Percentiles rank a stretch among this genome's conserved stretches.
These are phyloP conservation scores for Plantago lanceolata DNA, from an alignment of 305 asterid species.

Conservation along the genomic window DNA sequence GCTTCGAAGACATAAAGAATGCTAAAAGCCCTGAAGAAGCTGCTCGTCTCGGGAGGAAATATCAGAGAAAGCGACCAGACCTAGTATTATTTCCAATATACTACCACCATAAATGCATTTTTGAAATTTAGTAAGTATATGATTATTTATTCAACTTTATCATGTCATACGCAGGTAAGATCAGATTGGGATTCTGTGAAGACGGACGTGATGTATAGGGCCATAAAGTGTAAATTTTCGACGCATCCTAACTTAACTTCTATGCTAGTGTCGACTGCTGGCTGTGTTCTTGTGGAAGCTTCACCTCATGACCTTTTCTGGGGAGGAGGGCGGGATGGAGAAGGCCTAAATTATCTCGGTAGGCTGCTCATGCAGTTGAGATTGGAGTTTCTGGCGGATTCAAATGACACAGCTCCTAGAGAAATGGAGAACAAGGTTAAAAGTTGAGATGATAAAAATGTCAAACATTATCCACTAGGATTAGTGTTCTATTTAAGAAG, in stretches of 20 bases:
- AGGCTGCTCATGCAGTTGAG: constrained; percentile 86
- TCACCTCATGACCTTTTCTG: constrained; percentile 96
- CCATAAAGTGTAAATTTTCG: constrained; percentile 70
- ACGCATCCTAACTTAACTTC: constrained; percentile 58
- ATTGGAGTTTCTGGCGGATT: constrained; percentile 58
- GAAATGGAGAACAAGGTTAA: constrained; percentile 25
- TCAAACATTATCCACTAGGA: no score
- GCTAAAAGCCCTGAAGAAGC: constrained; percentile 98
- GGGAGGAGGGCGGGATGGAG: constrained; percentile 99
- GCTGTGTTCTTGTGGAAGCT: constrained; percentile 86
- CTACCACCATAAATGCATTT: neutral
- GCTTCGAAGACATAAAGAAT: constrained; percentile 56
- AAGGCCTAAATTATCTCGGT: constrained; percentile 95
- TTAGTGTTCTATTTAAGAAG: no score
- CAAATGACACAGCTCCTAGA: constrained; percentile 25
- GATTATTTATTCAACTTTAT: neutral
- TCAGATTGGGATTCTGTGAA: constrained; percentile 76
- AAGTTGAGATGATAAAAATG: constrained; percentile 17
- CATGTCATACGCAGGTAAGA: constrained; percentile 53
- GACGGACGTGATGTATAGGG: constrained; percentile 65
- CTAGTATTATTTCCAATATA: constrained; percentile 45
- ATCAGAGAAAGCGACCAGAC: constrained; percentile 67
- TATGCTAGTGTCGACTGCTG: constrained; percentile 68
- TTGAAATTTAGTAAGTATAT: neutral
- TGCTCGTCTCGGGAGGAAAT: constrained; percentile 83